Evolutionary conservation across 345 rosid species (phyloP).

Genomic region (Rhizophora mangle): DNA sequence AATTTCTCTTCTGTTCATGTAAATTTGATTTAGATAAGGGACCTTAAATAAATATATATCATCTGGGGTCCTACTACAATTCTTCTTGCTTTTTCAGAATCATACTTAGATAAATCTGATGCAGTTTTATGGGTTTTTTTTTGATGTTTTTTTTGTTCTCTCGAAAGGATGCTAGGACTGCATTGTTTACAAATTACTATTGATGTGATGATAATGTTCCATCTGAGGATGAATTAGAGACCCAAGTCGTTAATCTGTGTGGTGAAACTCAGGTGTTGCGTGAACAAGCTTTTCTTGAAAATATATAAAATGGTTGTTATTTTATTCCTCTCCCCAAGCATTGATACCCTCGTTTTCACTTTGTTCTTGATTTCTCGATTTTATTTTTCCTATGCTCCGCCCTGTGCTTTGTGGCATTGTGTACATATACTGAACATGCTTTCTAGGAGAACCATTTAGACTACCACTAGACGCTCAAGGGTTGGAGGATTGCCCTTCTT

Average conservation of each 20-base stretch:
- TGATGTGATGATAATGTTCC: conserved; percentile 24
- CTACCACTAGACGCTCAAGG: too few species aligned
- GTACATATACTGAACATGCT: background rate
- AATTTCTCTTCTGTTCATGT: background rate
- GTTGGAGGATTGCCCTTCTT: too few species aligned
- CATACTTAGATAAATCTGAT: background rate
- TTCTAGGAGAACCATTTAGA: background rate
- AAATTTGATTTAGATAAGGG: background rate
- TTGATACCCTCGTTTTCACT: conserved; percentile 6
- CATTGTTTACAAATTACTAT: background rate
- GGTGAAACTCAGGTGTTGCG: conserved; percentile 20
- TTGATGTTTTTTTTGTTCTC: background rate
- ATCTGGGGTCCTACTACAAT: too few species aligned
- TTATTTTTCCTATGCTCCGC: background rate
- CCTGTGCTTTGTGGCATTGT: background rate
- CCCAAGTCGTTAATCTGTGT: conserved; percentile 30
- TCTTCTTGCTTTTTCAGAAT: background rate
- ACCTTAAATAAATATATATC: too few species aligned
- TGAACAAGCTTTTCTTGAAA: conserved; percentile 12
- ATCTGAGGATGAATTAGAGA: conserved; percentile 31
- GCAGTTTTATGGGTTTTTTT: background rate
- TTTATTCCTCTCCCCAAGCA: conserved; percentile 41
- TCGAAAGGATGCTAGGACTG: conserved; percentile 3
- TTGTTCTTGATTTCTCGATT: background rate
- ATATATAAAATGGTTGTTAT: conserved; percentile 32